Conservation (phyloP, 1,139 yeast species). For the Petasospora rhodanensis region DNA sequence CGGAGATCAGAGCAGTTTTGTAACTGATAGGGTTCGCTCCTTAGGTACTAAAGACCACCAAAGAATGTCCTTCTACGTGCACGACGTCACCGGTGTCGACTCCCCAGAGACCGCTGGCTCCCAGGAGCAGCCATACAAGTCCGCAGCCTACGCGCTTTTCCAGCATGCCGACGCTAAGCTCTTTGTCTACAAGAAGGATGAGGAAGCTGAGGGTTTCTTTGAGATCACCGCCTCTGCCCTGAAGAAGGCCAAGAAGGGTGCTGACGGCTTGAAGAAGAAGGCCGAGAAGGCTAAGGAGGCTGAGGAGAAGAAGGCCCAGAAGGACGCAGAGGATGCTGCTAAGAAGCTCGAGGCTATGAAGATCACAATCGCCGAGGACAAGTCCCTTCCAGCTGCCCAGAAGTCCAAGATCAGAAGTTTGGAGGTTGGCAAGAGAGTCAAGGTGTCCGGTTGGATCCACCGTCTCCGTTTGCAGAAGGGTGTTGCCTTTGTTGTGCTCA, state of each 20-base stretch:
- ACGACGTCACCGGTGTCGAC: slow-evolving; percentile 71
- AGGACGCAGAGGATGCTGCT: slow-evolving; percentile 63
- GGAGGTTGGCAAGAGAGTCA: slow-evolving; percentile 57
- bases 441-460: slow-evolving; percentile 93
- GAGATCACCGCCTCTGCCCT: slow-evolving; percentile 90
- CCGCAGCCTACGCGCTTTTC: slow-evolving; percentile 80
- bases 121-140: slow-evolving; percentile 64
- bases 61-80: slow-evolving; percentile 44
- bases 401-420: slow-evolving; percentile 54
- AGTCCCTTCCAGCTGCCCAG: slow-evolving; percentile 63
- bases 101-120: slow-evolving; percentile 52
- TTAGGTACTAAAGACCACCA: too few species aligned
- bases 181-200: slow-evolving; percentile 63
- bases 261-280: slow-evolving; percentile 87
- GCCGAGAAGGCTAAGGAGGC: slow-evolving; percentile 72
- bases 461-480: slow-evolving; percentile 92
- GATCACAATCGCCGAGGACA: slow-evolving; percentile 70
- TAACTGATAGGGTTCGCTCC: too few species aligned
- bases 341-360: slow-evolving; percentile 74
- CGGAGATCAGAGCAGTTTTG: too few species aligned
- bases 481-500: slow-evolving; percentile 79
- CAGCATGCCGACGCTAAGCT: slow-evolving; percentile 57
- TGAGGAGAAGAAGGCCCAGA: slow-evolving; percentile 56
- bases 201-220: slow-evolving; percentile 56
- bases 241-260: slow-evolving; percentile 96